Base-by-base conservation (phyloP, 2,329 filamentous ascomycete genomes). In the Cadophora luteo-olivacea region DNA sequence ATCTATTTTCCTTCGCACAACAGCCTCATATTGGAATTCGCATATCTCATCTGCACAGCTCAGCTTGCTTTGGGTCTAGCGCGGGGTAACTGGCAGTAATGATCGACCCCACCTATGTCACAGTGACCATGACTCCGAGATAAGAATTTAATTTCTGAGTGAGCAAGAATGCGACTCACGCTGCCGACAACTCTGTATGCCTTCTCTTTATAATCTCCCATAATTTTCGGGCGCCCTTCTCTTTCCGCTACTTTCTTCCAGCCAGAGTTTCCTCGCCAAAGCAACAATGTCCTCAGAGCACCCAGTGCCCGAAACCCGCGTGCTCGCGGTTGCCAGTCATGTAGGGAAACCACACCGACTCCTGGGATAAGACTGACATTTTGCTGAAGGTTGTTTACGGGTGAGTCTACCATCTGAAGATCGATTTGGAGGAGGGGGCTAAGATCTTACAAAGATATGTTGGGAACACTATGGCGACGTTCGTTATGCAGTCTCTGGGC, bases 391-490 rank as follows among this genome's bases (percentile, higher is more conserved):
- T 93, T 76, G 89, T 91, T 73, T 91, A 91, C 75, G 90, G 90
- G 90, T 92, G 82, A 87, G 88, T 84, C 51, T 62, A 33, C 65
- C 58, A 58, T 66, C 61, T 48, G 33, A 38, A 66, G 60, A 61
- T 24, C 6, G 19, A 11, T 24, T 38, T 61, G 29, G 32, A 58
- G 45, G 14, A 22, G 19, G 41, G 51, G 64, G 68, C 72, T 75
- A 71, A 76, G 66, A 22, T 25, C 48, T 63, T 19, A 12, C 24
- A 51, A 79, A 97, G 96, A 79, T 95, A 97, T 86, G 96, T 99
- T 74, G 96, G 96, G 63, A 99, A 99, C 80, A 97, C 95, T 77
- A 97, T 99, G 85, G 94, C 94, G 52, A 94, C 94, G 0, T 97
- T 97, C 78, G 93, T 94, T 73, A 91, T 99, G 86, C 95, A 99